Conservation (phyloP, 345 rosid genomes). For the Firmiana major region DNA sequence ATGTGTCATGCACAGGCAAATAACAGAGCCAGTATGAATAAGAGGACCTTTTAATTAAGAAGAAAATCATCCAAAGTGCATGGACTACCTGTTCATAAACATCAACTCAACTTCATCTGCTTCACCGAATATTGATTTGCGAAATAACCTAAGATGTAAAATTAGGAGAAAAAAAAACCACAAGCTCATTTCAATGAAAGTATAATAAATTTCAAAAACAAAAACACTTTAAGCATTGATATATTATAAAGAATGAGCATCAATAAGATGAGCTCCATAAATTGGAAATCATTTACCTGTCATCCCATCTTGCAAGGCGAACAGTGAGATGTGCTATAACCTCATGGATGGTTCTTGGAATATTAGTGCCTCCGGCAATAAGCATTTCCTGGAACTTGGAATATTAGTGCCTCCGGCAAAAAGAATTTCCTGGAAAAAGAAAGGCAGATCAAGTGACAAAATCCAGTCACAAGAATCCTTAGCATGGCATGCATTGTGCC, state of each 20-base stretch:
- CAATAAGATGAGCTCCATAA: neutral
- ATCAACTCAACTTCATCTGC: conserved; percentile 68
- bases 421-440: conserved; percentile 35
- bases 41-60: neutral
- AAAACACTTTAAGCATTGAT: too few species aligned
- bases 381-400: conserved; percentile 44
- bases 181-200: neutral
- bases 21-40: neutral
- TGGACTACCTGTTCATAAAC: conserved; percentile 61
- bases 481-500: neutral
- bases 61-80: conserved; percentile 10
- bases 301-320: conserved; percentile 69
- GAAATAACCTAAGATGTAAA: conserved; percentile 39
- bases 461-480: neutral
- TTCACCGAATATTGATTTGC: conserved; percentile 55
- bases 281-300: conserved; percentile 37
- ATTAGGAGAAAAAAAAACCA: neutral
- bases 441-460: neutral
- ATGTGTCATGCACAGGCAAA: neutral
- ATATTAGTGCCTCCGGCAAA: conserved; percentile 15
- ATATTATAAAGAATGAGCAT: too few species aligned
- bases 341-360: conserved; percentile 48
- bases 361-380: conserved; percentile 12
- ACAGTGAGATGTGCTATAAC: conserved; percentile 56
- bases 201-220: too few species aligned